Percentiles rank a stretch among this genome's conserved stretches.
phyloP scores from a whole-genome alignment of 2,329 filamentous ascomycete species.

The Helotiales sp. region DNA sequence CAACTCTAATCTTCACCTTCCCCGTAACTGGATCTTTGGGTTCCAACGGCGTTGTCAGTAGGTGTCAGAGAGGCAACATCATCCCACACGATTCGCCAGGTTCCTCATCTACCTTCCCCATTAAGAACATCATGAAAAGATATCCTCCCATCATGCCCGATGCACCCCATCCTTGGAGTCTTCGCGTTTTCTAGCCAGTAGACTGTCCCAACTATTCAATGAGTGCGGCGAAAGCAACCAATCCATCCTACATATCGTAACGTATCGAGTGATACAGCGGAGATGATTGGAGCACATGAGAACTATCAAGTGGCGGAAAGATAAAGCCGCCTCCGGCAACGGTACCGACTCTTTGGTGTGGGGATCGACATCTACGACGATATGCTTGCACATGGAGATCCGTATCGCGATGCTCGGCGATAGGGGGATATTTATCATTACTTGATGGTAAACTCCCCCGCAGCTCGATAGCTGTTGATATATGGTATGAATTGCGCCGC shows the following conservation, averaged over 20 bases:
- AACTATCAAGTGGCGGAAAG: background rate
- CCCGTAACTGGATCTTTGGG: too few species aligned
- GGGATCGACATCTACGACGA: background rate
- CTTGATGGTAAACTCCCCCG: background rate
- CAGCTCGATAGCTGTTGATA: background rate
- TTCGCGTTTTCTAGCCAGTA: too few species aligned
- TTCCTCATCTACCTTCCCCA: too few species aligned
- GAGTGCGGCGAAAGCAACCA: too few species aligned
- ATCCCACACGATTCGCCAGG: too few species aligned
- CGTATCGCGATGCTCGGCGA: background rate
- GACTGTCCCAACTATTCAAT: too few species aligned
- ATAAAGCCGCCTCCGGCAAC: background rate
- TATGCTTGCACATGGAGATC: background rate
- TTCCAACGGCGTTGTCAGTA: too few species aligned
- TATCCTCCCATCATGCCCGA: too few species aligned
- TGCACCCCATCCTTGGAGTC: too few species aligned
- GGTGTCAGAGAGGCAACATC: too few species aligned
- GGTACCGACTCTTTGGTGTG: background rate
- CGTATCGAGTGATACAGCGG: background rate
- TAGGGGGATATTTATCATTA: background rate
- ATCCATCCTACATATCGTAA: background rate
- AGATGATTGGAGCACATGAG: background rate
- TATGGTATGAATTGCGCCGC: background rate
- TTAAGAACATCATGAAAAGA: too few species aligned
- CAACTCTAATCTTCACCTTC: too few species aligned